A percentile compares a stretch with the other conserved stretches of the same genome.
phyloP scores from a whole-genome alignment of 805 yeast species.

The Wickerhamomyces bisporus region DNA sequence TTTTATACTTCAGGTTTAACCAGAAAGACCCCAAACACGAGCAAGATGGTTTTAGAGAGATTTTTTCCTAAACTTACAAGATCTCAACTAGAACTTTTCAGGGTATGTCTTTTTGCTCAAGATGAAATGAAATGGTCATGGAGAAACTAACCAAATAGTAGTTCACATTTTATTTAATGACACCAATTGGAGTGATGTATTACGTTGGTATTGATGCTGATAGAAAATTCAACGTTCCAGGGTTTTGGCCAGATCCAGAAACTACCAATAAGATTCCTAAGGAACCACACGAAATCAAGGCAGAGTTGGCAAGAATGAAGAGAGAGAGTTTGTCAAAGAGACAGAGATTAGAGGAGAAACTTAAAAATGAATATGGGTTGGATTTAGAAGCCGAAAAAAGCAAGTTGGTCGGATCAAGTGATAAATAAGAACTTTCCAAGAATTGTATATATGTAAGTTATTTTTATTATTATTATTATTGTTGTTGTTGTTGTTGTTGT shows the following conservation, averaged over 20 bases:
- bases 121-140: too few species aligned
- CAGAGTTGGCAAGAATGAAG: constrained; percentile 84
- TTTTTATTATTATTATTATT: too few species aligned
- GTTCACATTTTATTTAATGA: constrained; percentile 78
- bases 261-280: constrained; percentile 88
- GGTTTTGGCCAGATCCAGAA: constrained; percentile 96
- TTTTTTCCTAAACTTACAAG: constrained; percentile 31
- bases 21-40: neutral
- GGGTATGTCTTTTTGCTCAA: constrained; percentile 33
- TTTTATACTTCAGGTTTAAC: too few species aligned
- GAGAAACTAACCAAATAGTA: too few species aligned
- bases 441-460: too few species aligned
- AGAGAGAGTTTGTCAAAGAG: constrained; percentile 72
- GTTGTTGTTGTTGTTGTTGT: too few species aligned
- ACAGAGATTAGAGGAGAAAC: constrained; percentile 63
- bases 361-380: constrained; percentile 61
- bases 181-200: constrained; percentile 91
- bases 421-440: too few species aligned
- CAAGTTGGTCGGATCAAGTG: constrained; percentile 20
- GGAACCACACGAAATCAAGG: constrained; percentile 86
- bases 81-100: constrained; percentile 49
- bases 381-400: constrained; percentile 42
- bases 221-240: constrained; percentile 81
- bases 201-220: constrained; percentile 90
- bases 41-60: constrained; percentile 1